Conservation (phyloP, 495 filamentous ascomycete genomes). For the Chaetomium tenue region DNA sequence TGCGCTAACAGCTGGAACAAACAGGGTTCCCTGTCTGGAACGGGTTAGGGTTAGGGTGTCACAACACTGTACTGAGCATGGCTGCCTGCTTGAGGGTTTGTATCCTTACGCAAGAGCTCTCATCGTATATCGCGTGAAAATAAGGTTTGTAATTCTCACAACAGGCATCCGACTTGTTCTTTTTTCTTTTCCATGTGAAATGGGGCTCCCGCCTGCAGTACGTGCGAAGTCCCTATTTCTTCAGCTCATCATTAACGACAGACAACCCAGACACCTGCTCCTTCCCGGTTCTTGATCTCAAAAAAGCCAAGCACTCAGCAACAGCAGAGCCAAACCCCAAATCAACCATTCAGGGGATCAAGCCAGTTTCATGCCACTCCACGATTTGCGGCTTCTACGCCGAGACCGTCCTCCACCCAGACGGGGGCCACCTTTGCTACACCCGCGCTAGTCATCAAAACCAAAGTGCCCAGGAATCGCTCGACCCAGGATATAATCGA, state of each 20-base stretch:
- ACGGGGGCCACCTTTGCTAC: constrained; percentile 20
- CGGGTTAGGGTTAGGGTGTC: constrained; percentile 10
- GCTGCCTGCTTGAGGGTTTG: not conserved
- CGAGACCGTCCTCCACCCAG: constrained; percentile 28
- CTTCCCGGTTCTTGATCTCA: constrained; percentile 44
- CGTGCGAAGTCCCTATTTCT: not conserved
- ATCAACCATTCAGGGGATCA: constrained; percentile 27
- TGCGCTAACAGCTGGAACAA: not conserved
- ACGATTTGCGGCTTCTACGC: constrained; percentile 38
- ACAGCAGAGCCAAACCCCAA: constrained; percentile 34
- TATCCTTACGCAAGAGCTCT: not conserved
- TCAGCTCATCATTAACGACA: not conserved
- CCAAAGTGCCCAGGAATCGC: constrained; percentile 21
- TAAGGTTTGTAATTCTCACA: too few species aligned
- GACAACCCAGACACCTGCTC: constrained; percentile 40
- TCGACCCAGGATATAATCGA: constrained; percentile 36
- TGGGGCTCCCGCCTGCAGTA: constrained; percentile 19
- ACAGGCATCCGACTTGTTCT: not conserved
- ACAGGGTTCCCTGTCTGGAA: not conserved
- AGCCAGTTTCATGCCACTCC: constrained; percentile 45
- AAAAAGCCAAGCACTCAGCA: constrained; percentile 36
- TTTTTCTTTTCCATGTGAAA: not conserved
- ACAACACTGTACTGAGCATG: not conserved
- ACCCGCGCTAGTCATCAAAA: constrained; percentile 25
- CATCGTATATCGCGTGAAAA: not conserved